Base-by-base conservation (phyloP, 805 yeast genomes). In the Blastobotrys americana region DNA sequence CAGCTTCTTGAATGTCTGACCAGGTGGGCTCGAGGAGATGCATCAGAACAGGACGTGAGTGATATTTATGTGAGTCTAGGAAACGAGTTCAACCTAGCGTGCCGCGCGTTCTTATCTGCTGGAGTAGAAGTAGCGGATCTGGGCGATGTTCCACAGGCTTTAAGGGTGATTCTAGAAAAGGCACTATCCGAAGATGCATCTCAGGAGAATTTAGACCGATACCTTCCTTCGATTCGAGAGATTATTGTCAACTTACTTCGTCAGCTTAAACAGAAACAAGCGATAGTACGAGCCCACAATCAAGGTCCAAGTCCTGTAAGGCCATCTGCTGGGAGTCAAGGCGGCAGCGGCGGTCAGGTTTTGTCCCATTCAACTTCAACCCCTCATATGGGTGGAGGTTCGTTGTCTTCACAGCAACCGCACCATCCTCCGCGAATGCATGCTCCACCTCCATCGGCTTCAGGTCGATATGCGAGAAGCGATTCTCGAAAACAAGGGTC, bases 51-150 rank as follows among this genome's bases (percentile, higher is more conserved):
- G 45, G 85, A 77, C 50, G 97, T 93, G 2, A 86, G 96, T 2
- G 86, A 88, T 55, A 84, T 88, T 2, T 93, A 87, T 61, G 98
- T 93, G 13, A 82, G 78, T 52, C 73, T 93, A 22, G 98, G 98
- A 0, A 93, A 89, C 58, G 97, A 90, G 63, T 93, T 88, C 70
- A 80, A 90, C 54, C 77, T 84, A 2, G 85, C 94, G 0, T 79
- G 89, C 18, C 74, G 86, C 48, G 84, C 94, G 2, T 89, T 90
- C 60, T 67, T 79, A 3, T 73, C 72, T 45, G 82, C 86, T 2
- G 95, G 95, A 0, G 78, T 93, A 3, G 89, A 84, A 52, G 82
- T 83, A 5, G 51, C 49, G 9, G 96, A 87, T 59, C 67, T 93
- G 21, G 93, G 95, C 1, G 96, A 90, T 57, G 96, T 93, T 1